Conservation (phyloP, 140 eudicot species). For the Erigeron philadelphicus region DNA sequence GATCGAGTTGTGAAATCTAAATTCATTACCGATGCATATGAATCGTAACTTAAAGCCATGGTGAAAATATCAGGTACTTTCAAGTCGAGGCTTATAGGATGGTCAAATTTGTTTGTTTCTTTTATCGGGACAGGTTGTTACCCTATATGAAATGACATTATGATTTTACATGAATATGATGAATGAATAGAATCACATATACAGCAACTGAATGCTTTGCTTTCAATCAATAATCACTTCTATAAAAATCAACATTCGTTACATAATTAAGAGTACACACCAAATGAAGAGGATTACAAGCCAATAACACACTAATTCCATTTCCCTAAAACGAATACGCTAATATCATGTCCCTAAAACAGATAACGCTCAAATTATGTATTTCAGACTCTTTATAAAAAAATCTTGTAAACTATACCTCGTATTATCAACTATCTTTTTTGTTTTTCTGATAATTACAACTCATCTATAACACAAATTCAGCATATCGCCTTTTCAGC, state of each 20-base stretch:
- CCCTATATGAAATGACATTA: background rate
- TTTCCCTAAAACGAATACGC: constrained; percentile 12
- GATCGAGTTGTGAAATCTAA: too few relatives aligned
- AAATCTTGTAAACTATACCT: constrained; percentile 13
- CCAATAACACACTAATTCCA: constrained; percentile 15
- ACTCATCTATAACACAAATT: constrained; percentile 17
- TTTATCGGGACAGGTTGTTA: too few relatives aligned
- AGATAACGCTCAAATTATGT: constrained; percentile 8
- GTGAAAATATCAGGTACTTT: too few relatives aligned
- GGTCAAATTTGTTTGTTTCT: too few relatives aligned
- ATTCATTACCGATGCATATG: too few relatives aligned
- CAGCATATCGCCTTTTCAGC: constrained; percentile 5
- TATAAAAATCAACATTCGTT: constrained; percentile 15
- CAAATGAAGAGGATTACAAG: constrained; percentile 25
- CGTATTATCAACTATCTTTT: constrained; percentile 11
- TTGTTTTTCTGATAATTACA: constrained; percentile 15
- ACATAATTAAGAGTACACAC: constrained; percentile 27
- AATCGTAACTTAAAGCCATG: too few relatives aligned
- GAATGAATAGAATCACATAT: background rate
- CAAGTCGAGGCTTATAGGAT: too few relatives aligned
- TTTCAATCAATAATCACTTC: constrained; percentile 11
- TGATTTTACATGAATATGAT: background rate
- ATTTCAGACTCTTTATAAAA: constrained; percentile 15
- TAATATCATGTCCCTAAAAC: constrained; percentile 5
- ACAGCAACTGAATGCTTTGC: constrained; percentile 1